phyloP scores from a whole-genome alignment of 2,329 filamentous ascomycete species.

The Ceratocystis colombiana region DNA sequence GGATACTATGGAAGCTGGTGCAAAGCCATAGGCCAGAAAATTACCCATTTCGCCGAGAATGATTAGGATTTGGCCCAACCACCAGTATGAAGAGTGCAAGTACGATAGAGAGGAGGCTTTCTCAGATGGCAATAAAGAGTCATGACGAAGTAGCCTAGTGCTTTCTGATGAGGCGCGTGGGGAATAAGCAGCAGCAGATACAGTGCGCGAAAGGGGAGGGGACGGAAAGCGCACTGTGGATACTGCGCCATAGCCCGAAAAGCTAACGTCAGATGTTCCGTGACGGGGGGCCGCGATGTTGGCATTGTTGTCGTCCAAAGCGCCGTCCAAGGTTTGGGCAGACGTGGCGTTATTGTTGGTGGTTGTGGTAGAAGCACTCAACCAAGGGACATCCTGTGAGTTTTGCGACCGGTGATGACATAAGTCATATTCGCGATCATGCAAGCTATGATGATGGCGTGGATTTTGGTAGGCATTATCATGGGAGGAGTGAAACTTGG shows the following conservation, averaged over 20 bases:
- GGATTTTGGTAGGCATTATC: background rate
- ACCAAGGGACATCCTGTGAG: background rate
- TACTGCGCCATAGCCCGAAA: slow-evolving; percentile 21
- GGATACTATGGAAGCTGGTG: slow-evolving; percentile 92
- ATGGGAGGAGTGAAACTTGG: slow-evolving; percentile 22
- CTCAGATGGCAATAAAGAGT: slow-evolving; percentile 25
- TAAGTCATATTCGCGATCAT: background rate
- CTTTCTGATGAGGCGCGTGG: slow-evolving; percentile 16
- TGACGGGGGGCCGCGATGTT: background rate
- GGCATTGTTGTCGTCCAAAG: background rate
- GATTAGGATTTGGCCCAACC: slow-evolving; percentile 87
- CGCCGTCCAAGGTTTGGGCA: too few relatives aligned
- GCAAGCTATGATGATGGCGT: background rate
- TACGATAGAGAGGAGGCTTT: slow-evolving; percentile 53
- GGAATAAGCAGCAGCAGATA: background rate
- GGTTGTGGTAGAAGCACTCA: background rate
- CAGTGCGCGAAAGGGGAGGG: slow-evolving; percentile 3
- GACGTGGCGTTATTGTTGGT: background rate
- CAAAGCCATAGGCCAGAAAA: slow-evolving; percentile 94
- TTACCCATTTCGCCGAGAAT: slow-evolving; percentile 88
- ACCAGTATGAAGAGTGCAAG: slow-evolving; percentile 89
- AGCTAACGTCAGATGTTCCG: background rate
- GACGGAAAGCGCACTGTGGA: slow-evolving; percentile 5
- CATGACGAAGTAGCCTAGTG: slow-evolving; percentile 23
- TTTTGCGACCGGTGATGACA: background rate